phyloP scores from a whole-genome alignment of 2,329 filamentous ascomycete species.

The Chaetomiaceae sp. region DNA sequence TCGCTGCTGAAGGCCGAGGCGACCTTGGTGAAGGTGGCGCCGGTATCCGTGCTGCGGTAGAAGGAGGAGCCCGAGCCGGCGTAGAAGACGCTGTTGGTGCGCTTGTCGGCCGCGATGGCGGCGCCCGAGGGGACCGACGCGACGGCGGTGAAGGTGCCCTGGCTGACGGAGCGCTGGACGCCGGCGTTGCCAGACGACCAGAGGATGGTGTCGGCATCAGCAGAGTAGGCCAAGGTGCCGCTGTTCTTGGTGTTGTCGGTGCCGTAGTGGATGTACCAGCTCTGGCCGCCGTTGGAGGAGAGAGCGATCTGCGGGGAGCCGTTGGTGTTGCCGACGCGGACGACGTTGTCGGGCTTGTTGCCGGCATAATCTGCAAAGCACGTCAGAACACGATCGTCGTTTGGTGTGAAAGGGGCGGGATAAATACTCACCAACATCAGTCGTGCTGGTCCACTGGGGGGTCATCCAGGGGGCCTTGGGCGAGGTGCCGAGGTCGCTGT shows the following conservation, averaged over 20 bases:
- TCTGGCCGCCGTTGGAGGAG: constrained; percentile 46
- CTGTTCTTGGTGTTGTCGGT: constrained; percentile 40
- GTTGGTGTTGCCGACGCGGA: constrained; percentile 45
- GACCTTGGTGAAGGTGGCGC: constrained; percentile 40
- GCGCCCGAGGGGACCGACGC: constrained; percentile 41
- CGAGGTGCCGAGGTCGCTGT: constrained; percentile 35
- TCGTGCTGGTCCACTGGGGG: constrained; percentile 43
- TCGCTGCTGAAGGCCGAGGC: constrained; percentile 36
- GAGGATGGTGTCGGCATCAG: constrained; percentile 44
- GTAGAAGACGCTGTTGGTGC: constrained; percentile 49
- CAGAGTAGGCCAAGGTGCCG: constrained; percentile 47
- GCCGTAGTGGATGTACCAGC: constrained; percentile 44
- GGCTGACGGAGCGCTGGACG: constrained; percentile 39
- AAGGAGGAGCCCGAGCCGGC: constrained; percentile 42
- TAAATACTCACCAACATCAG: constrained; percentile 34
- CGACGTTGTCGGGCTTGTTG: constrained; percentile 41
- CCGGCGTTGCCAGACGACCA: constrained; percentile 41
- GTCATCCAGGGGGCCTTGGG: constrained; percentile 43
- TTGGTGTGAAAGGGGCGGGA: not conserved
- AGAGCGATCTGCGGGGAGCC: constrained; percentile 43
- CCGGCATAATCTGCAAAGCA: constrained; percentile 41
- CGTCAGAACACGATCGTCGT: not conserved
- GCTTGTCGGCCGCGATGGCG: constrained; percentile 51
- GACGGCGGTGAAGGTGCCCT: constrained; percentile 41
- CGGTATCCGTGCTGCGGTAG: constrained; percentile 48